Percentiles rank a stretch among this genome's conserved stretches.
Evolutionary conservation across 805 yeast species (phyloP).

Genomic region (Kuraishia hungarica): DNA sequence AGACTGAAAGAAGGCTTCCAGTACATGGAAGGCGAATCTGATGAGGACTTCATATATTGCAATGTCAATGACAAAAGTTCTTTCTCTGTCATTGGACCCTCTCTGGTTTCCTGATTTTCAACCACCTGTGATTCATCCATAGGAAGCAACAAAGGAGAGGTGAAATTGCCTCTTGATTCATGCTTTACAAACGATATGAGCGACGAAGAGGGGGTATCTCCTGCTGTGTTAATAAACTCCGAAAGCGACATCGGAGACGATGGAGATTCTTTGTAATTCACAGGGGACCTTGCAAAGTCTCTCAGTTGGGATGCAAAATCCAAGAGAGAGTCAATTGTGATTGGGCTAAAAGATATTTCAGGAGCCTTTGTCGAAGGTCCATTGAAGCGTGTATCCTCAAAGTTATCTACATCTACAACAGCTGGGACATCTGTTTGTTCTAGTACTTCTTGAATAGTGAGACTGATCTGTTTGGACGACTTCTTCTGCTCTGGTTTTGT

Average conservation of each 20-base stretch:
- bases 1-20: slow-evolving; percentile 19
- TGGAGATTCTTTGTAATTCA: neutral
- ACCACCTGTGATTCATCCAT: slow-evolving; percentile 27
- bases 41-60: slow-evolving; percentile 8
- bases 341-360: neutral
- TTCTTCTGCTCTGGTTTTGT: neutral
- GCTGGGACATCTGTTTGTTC: neutral
- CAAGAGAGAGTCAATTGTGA: neutral
- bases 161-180: neutral
- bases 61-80: slow-evolving; percentile 13
- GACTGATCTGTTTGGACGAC: neutral
- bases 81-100: slow-evolving; percentile 13
- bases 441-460: neutral
- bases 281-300: neutral
- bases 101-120: slow-evolving; percentile 14
- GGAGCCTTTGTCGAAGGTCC: neutral
- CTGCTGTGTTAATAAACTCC: neutral
- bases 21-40: slow-evolving; percentile 12
- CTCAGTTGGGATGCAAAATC: neutral
- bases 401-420: neutral
- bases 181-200: neutral
- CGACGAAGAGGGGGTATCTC: neutral
- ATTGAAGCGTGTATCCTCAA: neutral
- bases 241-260: neutral
- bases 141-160: slow-evolving; percentile 8